Base-by-base conservation (phyloP, 139 green algal genomes). In the Pleodorina starrii region DNA sequence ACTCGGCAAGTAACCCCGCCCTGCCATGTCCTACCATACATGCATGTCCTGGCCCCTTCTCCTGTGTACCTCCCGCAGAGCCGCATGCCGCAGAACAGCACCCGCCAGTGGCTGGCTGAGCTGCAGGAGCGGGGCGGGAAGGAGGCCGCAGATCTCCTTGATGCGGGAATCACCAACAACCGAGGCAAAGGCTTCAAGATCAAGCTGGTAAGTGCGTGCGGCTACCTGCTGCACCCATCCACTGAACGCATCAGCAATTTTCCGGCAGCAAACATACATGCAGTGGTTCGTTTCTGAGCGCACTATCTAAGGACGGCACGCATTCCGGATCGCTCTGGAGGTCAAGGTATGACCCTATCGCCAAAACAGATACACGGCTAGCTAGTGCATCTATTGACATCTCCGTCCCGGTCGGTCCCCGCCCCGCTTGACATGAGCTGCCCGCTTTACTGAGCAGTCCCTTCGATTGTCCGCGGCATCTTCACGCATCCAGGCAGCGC, bases 111-210 rank as follows among this genome's bases (percentile, higher is more conserved):
- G 85, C 32, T 92, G 77, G 12, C 88, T 1, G 16, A 80, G 36
- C 85, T 92, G 35, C 44, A 40, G 27, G 21, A 40, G 27, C 50
- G 48, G 21, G 46, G 23, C 25, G 27, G 59, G 2, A 60, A 59
- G 23, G 63, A 38, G 36, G 85, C 76, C 2, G 36, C 72, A 1
- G 29, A 36, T 23, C 78, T 90, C n/a, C 85, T 92, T 6, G 90
- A 92, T 32, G 79, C 74, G 14, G 90, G 90, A 27, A 86, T 92
- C 36, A 92, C 85, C 36, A 87, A 83, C 66, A 92, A 92, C 84
- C 29, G 9, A 66, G 51, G 21, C 35, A 72, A 71, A 36, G 63
- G 46, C 35, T 48, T 32, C 68, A 76, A 46, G 68, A 44, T 32
- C 0, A 48, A 48, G 14, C 35, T 76, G 6, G 68, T 76, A 29